A percentile compares a stretch with the other conserved stretches of the same genome.
phyloP scores from a whole-genome alignment of 2,329 filamentous ascomycete species.

The Botrytis squamosa region DNA sequence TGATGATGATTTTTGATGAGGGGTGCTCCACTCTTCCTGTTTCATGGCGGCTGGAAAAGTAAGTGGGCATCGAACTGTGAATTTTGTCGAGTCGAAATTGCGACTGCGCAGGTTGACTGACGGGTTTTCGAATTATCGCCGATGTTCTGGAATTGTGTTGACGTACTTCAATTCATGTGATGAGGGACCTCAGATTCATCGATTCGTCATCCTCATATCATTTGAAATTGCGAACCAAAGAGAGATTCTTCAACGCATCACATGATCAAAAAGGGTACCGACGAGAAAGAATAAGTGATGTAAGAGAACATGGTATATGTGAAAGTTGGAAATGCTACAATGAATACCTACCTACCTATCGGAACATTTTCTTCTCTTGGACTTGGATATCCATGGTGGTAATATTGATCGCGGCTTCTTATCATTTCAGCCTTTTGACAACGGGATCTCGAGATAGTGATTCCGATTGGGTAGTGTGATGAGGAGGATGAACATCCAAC shows the following conservation, averaged over 20 bases:
- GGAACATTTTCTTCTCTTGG: neutral
- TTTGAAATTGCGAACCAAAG: neutral
- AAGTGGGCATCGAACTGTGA: neutral
- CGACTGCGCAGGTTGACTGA: neutral
- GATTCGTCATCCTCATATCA: neutral
- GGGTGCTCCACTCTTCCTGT: neutral
- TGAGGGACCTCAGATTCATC: neutral
- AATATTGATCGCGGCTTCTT: neutral
- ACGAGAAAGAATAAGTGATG: neutral
- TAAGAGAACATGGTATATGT: neutral
- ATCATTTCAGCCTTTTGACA: constrained; percentile 2
- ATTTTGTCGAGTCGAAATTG: neutral
- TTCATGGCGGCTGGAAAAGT: neutral
- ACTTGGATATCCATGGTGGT: neutral
- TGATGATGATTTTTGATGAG: neutral
- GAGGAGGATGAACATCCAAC: neutral
- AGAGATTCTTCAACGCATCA: neutral
- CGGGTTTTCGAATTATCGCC: neutral
- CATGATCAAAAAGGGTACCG: constrained; percentile 1
- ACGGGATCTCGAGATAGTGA: neutral
- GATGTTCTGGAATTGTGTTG: neutral
- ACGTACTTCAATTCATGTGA: neutral
- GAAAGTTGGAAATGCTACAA: neutral
- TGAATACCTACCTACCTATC: neutral
- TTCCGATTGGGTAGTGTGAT: constrained; percentile 2